A percentile compares a stretch with the other conserved stretches of the same genome.
Conservation (phyloP, 1,284 basidiomycete species). For the Tilletia walkeri region DNA sequence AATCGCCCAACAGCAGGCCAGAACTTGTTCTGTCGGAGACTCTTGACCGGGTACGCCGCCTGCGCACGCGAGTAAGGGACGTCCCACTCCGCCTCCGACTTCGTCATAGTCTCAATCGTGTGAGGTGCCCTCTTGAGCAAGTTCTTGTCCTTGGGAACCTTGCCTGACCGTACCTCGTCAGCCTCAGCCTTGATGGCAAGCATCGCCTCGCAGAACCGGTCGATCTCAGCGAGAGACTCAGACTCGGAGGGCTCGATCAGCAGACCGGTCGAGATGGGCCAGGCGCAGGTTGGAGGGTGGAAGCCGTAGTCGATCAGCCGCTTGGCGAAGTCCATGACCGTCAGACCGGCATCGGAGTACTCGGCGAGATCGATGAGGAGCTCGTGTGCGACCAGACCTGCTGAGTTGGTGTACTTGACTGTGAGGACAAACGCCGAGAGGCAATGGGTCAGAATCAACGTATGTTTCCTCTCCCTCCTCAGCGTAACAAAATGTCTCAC, state of each 20-base stretch:
- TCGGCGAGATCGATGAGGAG: slow-evolving; percentile 91
- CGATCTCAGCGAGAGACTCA: slow-evolving; percentile 49
- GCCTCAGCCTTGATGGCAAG: slow-evolving; percentile 89
- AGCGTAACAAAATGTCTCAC: background rate
- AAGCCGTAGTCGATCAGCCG: slow-evolving; percentile 68
- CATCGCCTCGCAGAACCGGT: slow-evolving; percentile 91
- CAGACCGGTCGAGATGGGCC: slow-evolving; percentile 53
- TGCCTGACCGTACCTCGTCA: slow-evolving; percentile 79
- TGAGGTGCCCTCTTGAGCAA: slow-evolving; percentile 92
- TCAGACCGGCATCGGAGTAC: slow-evolving; percentile 81
- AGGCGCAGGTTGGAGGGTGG: slow-evolving; percentile 52
- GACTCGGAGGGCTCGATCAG: slow-evolving; percentile 54
- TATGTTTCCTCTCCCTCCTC: background rate
- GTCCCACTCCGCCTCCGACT: slow-evolving; percentile 76
- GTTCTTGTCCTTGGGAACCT: slow-evolving; percentile 66
- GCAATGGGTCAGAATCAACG: background rate
- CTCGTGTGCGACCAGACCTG: slow-evolving; percentile 90
- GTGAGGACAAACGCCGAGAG: background rate
- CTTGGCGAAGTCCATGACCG: slow-evolving; percentile 94
- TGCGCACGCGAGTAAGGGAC: slow-evolving; percentile 55
- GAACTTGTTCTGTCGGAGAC: slow-evolving; percentile 46
- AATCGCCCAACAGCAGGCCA: slow-evolving; percentile 50
- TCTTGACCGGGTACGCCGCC: slow-evolving; percentile 46
- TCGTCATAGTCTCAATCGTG: slow-evolving; percentile 71
- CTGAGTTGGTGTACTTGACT: slow-evolving; percentile 82